These are phyloP conservation scores for Marasmius fiardii DNA, from an alignment of 1,284 basidiomycete species.

Conservation along the genomic window DNA sequence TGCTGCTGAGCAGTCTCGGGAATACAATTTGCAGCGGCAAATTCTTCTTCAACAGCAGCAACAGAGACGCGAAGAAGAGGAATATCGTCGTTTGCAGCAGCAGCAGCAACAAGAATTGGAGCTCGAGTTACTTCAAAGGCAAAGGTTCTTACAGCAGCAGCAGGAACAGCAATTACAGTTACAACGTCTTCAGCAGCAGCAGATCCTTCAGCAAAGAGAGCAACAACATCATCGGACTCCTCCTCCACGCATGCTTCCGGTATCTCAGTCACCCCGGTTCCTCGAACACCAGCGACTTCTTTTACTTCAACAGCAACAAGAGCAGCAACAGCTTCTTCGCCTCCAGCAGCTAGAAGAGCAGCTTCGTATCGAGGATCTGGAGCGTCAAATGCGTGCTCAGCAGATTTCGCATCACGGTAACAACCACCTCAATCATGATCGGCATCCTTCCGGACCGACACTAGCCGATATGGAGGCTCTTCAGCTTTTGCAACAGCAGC, in stretches of 20 bases:
- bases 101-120: slow-evolving; percentile 42
- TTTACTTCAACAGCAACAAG: slow-evolving; percentile 37
- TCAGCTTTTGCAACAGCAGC: slow-evolving; percentile 32
- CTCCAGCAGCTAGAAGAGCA: slow-evolving; percentile 57
- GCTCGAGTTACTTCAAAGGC: slow-evolving; percentile 31
- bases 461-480: slow-evolving; percentile 33
- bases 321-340: slow-evolving; percentile 41
- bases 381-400: slow-evolving; percentile 52
- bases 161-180: slow-evolving; percentile 36
- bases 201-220: slow-evolving; percentile 34
- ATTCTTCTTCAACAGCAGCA: slow-evolving; percentile 29
- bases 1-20: slow-evolving; percentile 42
- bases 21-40: slow-evolving; percentile 27
- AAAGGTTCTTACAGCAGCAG: slow-evolving; percentile 31
- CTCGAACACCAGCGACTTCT: slow-evolving; percentile 59
- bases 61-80: slow-evolving; percentile 35
- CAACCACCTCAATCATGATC: slow-evolving; percentile 34
- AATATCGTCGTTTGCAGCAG: slow-evolving; percentile 27
- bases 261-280: slow-evolving; percentile 70
- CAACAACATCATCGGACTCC: slow-evolving; percentile 51
- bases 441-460: slow-evolving; percentile 37
- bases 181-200: slow-evolving; percentile 38
- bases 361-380: slow-evolving; percentile 56
- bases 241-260: slow-evolving; percentile 67
- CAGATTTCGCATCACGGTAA: slow-evolving; percentile 47